A percentile compares a stretch with the other conserved stretches of the same genome.
phyloP scores from a whole-genome alignment of 345 rosid genomes.

The Gossypium arboreum region DNA sequence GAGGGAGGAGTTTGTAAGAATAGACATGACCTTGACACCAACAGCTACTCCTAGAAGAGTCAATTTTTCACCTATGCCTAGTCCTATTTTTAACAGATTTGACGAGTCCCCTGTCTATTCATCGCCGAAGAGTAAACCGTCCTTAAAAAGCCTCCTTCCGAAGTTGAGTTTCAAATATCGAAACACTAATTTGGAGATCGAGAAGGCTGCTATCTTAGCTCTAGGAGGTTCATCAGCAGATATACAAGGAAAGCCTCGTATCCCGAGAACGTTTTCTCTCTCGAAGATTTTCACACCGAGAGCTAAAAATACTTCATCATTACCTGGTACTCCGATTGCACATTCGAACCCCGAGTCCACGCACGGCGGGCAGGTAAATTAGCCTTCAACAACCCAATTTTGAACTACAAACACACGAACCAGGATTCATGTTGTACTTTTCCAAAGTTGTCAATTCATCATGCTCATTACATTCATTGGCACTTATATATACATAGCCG shows the following conservation, averaged over 20 bases:
- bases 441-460: neutral
- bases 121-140: slow-evolving; percentile 44
- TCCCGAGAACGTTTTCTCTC: slow-evolving; percentile 58
- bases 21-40: slow-evolving; percentile 51
- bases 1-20: slow-evolving; percentile 34
- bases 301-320: slow-evolving; percentile 52
- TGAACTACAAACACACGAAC: neutral
- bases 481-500: neutral
- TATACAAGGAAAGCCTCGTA: slow-evolving; percentile 29
- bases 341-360: slow-evolving; percentile 93
- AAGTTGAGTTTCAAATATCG: slow-evolving; percentile 67
- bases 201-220: slow-evolving; percentile 70
- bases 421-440: neutral
- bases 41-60: slow-evolving; percentile 60
- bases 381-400: slow-evolving; percentile 24
- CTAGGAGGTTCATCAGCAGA: slow-evolving; percentile 46
- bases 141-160: slow-evolving; percentile 60
- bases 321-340: slow-evolving; percentile 61
- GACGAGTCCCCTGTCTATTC: slow-evolving; percentile 35
- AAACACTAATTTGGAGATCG: slow-evolving; percentile 49
- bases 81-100: slow-evolving; percentile 44
- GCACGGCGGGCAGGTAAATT: slow-evolving; percentile 49
- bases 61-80: slow-evolving; percentile 73
- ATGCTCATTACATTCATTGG: neutral
- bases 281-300: slow-evolving; percentile 54